These are phyloP conservation scores for Amanita inopinata DNA, from an alignment of 768 basidiomycete species.

Conservation along the genomic window DNA sequence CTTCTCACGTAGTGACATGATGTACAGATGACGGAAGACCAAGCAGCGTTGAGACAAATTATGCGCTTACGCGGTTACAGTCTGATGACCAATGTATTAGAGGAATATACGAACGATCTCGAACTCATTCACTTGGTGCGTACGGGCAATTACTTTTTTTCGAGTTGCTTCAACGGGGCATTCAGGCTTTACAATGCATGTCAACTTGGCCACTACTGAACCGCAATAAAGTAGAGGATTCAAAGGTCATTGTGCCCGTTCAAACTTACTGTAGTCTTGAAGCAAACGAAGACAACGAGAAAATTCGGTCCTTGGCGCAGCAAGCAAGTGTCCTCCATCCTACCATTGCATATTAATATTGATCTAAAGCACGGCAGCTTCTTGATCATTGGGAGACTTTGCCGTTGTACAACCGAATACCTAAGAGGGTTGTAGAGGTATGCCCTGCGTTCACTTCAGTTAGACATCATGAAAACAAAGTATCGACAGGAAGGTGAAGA, in stretches of 20 bases:
- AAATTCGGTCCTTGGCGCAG: slow-evolving; percentile 47
- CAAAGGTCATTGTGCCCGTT: slow-evolving; percentile 54
- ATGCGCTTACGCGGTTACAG: slow-evolving; percentile 91
- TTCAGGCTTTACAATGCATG: slow-evolving; percentile 59
- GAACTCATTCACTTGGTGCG: slow-evolving; percentile 67
- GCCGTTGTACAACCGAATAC: slow-evolving; percentile 78
- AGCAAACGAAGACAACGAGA: slow-evolving; percentile 27
- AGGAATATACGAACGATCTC: slow-evolving; percentile 60
- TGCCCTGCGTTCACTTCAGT: background rate
- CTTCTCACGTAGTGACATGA: slow-evolving; percentile 1
- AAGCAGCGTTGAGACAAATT: slow-evolving; percentile 66
- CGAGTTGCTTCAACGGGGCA: background rate
- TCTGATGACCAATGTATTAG: slow-evolving; percentile 81
- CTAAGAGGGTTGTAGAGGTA: slow-evolving; percentile 45
- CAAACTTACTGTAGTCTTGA: slow-evolving; percentile 41
- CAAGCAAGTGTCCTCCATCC: slow-evolving; percentile 52
- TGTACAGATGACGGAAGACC: slow-evolving; percentile 77
- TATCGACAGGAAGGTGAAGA: slow-evolving; percentile 14
- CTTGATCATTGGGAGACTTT: slow-evolving; percentile 74
- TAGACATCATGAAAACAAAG: background rate
- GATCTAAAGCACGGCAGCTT: slow-evolving; percentile 40
- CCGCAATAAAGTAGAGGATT: slow-evolving; percentile 88
- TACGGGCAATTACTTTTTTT: slow-evolving; percentile 9
- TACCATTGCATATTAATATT: too few species aligned
- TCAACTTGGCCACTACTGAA: slow-evolving; percentile 71